A percentile compares a stretch with the other conserved stretches of the same genome.
Evolutionary conservation across 768 basidiomycete species (phyloP).

Genomic region (Auricularia sp.): DNA sequence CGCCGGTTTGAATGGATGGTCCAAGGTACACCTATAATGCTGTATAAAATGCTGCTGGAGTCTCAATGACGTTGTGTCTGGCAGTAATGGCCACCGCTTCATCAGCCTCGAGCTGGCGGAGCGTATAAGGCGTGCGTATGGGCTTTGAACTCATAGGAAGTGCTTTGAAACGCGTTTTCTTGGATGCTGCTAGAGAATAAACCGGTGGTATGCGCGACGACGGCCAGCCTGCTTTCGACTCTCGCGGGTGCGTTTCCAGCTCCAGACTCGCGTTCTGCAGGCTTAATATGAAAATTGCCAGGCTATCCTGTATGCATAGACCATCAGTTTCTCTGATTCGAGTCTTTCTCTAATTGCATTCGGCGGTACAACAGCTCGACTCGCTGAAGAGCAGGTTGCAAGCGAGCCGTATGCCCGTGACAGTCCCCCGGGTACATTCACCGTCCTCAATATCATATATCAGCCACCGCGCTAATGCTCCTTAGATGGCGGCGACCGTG

Average conservation of each 20-base stretch:
- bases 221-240: slow-evolving; percentile 87
- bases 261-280: not conserved
- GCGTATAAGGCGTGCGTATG: not conserved
- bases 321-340: no score
- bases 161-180: slow-evolving; percentile 2
- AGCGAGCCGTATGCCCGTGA: slow-evolving; percentile 64
- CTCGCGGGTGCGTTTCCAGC: slow-evolving; percentile 59
- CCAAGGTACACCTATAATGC: slow-evolving; percentile 1
- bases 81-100: not conserved
- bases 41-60: not conserved
- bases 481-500: slow-evolving; percentile 46
- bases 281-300: no score
- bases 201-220: slow-evolving; percentile 80
- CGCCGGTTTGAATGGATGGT: slow-evolving; percentile 11
- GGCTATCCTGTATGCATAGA: no score
- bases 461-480: slow-evolving; percentile 10
- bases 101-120: slow-evolving; percentile 1
- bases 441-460: slow-evolving; percentile 16
- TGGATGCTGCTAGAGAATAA: slow-evolving; percentile 51
- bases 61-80: not conserved
- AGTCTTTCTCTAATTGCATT: no score
- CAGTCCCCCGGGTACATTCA: slow-evolving; percentile 44
- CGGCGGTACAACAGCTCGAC: slow-evolving; percentile 70
- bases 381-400: slow-evolving; percentile 90
- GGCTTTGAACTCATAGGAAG: slow-evolving; percentile 1